A percentile compares a stretch with the other conserved stretches of the same genome.
Conservation (phyloP, 768 basidiomycete species). For the Termitomyces sp. region DNA sequence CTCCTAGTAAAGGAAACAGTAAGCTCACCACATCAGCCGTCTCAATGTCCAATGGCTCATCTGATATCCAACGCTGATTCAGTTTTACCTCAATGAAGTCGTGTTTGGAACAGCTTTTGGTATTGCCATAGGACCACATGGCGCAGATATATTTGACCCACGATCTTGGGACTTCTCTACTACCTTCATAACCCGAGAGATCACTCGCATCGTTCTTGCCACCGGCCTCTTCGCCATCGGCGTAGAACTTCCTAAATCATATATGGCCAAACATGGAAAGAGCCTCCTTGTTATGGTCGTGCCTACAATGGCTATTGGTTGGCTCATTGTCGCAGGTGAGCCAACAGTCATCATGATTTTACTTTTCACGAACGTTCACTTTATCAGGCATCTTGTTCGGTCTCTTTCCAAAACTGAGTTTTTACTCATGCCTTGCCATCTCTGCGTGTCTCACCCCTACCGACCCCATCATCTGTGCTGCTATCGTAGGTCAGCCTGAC, state of each 20-base stretch:
- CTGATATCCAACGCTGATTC: background rate
- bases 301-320: slow-evolving; percentile 81
- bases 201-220: slow-evolving; percentile 58
- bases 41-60: background rate
- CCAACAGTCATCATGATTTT: background rate
- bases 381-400: slow-evolving; percentile 56
- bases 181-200: slow-evolving; percentile 57
- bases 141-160: slow-evolving; percentile 70
- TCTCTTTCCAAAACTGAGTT: slow-evolving; percentile 70
- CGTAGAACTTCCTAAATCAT: slow-evolving; percentile 84
- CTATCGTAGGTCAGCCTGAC: slow-evolving; percentile 57
- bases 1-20: slow-evolving; percentile 82
- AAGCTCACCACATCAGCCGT: slow-evolving; percentile 2
- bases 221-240: slow-evolving; percentile 94
- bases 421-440: slow-evolving; percentile 76
- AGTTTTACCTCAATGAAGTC: slow-evolving; percentile 92
- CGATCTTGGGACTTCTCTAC: slow-evolving; percentile 55
- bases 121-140: slow-evolving; percentile 68
- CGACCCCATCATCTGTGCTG: slow-evolving; percentile 90
- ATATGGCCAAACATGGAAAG: slow-evolving; percentile 77
- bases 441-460: slow-evolving; percentile 92
- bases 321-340: slow-evolving; percentile 72
- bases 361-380: background rate
- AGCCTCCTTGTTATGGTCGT: slow-evolving; percentile 71
- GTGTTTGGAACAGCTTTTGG: slow-evolving; percentile 80